Conservation (phyloP, 306 rosid species). For the Acmispon strigosus region DNA sequence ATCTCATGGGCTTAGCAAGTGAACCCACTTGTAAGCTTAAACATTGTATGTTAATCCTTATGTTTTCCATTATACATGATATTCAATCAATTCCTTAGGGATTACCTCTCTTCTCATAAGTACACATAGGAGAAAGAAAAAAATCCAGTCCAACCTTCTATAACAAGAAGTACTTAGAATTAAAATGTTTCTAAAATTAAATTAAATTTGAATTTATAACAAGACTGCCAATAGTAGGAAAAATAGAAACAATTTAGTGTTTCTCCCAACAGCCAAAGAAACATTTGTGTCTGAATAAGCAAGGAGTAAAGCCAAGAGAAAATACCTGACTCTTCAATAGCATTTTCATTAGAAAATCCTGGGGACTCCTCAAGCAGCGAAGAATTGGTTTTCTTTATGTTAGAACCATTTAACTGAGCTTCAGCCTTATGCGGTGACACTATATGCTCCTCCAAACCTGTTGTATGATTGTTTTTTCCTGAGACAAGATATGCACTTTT, state of each 20-base stretch:
- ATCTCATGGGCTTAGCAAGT: not conserved
- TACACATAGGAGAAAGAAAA: not conserved
- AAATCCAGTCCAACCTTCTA: not conserved
- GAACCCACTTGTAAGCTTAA: too few relatives aligned
- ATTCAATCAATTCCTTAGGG: not conserved
- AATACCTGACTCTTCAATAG: constrained; percentile 55
- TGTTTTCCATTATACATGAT: not conserved
- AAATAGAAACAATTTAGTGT: not conserved
- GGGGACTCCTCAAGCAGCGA: constrained; percentile 57
- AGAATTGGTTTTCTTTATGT: constrained; percentile 30
- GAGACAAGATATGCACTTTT: constrained; percentile 1
- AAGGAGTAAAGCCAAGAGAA: not conserved
- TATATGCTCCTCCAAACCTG: constrained; percentile 34
- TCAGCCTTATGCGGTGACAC: constrained; percentile 39
- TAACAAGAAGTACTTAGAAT: not conserved
- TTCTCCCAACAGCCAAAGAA: constrained; percentile 15
- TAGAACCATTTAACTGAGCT: constrained; percentile 44
- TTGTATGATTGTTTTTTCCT: constrained; percentile 29
- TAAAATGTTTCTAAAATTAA: not conserved
- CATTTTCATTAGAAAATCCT: constrained; percentile 47
- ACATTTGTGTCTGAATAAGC: not conserved
- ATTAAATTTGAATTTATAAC: not conserved
- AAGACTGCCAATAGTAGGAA: constrained; percentile 3
- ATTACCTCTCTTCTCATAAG: not conserved
- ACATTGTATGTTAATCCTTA: not conserved